A percentile compares a stretch with the other conserved stretches of the same genome.
Evolutionary conservation across 2,329 filamentous ascomycete species (phyloP).

Genomic region (Bertia moriformis): DNA sequence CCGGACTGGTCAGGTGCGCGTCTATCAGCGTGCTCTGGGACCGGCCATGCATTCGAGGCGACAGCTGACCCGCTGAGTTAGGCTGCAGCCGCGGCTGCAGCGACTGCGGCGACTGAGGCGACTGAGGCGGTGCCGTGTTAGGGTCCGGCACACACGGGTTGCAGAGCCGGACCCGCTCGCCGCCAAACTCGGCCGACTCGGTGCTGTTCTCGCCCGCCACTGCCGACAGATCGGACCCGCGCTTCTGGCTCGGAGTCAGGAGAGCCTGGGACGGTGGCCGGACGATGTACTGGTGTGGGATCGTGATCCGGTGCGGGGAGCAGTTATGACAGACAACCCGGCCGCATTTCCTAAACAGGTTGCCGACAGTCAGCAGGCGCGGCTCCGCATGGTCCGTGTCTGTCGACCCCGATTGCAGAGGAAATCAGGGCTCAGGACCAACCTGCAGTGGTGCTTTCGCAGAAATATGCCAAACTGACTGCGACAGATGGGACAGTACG

Average conservation of each 20-base stretch:
- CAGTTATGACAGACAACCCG: constrained; percentile 79
- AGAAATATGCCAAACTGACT: constrained; percentile 71
- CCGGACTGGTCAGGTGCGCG: constrained; percentile 6
- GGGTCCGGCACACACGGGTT: constrained; percentile 49
- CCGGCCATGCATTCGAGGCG: constrained; percentile 22
- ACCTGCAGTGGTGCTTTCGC: constrained; percentile 86
- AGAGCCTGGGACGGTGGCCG: constrained; percentile 21
- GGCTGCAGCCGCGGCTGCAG: constrained; percentile 19
- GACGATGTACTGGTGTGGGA: constrained; percentile 85
- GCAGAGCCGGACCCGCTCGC: constrained; percentile 42
- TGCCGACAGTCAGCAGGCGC: constrained; percentile 3
- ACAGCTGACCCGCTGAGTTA: too few relatives aligned
- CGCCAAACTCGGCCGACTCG: constrained; percentile 17
- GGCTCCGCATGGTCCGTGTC: not conserved
- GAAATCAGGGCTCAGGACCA: too few relatives aligned
- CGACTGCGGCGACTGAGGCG: constrained; percentile 17
- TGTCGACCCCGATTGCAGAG: too few relatives aligned
- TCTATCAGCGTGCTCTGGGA: constrained; percentile 27
- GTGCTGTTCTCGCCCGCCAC: constrained; percentile 23
- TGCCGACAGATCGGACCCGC: too few relatives aligned
- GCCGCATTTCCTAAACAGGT: constrained; percentile 60
- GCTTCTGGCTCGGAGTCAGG: constrained; percentile 19
- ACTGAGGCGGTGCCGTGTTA: constrained; percentile 38
- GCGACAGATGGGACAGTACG: constrained; percentile 71
- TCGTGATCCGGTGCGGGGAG: constrained; percentile 88